A percentile compares a stretch with the other conserved stretches of the same genome.
Evolutionary conservation across 148 eudicot species (phyloP).

Genomic region (Dysphania ambrosioides): DNA sequence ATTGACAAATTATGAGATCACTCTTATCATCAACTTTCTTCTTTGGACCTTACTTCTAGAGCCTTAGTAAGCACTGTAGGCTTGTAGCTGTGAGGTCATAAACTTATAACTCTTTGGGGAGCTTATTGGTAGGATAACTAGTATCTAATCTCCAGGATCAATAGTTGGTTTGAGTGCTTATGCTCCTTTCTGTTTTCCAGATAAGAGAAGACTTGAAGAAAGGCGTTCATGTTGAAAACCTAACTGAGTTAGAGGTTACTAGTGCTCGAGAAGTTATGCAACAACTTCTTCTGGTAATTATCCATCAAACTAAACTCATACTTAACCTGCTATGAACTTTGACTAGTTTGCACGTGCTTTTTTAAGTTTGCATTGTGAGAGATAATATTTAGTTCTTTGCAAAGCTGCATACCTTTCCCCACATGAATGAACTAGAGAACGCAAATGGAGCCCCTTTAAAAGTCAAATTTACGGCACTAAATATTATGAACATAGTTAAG

Average conservation of each 20-base stretch:
- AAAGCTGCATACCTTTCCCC: neutral
- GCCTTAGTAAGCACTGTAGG: neutral
- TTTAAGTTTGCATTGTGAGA: neutral
- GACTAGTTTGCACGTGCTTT: neutral
- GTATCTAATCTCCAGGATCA: neutral
- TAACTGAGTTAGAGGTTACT: constrained; percentile 79
- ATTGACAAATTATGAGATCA: neutral
- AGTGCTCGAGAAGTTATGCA: constrained; percentile 92
- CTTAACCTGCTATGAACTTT: neutral
- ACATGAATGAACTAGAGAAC: neutral
- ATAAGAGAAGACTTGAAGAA: constrained; percentile 93
- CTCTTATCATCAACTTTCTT: neutral
- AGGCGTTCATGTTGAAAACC: constrained; percentile 88
- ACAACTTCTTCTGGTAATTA: constrained; percentile 73
- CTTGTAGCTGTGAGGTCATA: neutral
- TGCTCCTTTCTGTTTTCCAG: constrained; percentile 30
- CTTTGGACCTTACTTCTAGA: neutral
- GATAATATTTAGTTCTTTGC: neutral
- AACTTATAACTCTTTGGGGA: neutral
- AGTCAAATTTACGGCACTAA: no score
- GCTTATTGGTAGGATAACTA: neutral
- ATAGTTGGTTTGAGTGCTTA: neutral
- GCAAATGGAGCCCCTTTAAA: no score
- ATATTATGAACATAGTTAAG: neutral
- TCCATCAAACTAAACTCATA: neutral